Base-by-base conservation (phyloP, 2,329 filamentous ascomycete genomes). In the Xylaria sp. region DNA sequence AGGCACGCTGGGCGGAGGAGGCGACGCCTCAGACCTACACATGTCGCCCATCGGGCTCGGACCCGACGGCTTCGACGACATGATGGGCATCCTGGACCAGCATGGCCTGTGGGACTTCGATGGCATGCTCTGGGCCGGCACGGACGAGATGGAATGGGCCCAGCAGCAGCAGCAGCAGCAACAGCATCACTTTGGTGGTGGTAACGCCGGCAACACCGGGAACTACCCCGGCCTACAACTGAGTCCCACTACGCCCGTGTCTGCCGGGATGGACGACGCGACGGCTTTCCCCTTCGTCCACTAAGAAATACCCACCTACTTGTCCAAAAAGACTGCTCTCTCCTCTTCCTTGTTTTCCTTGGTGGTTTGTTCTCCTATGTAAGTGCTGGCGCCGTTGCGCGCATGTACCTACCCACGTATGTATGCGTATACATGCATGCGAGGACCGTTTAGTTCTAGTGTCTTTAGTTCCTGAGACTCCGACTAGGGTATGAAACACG, bases 81-180 rank as follows among this genome's bases (percentile, higher is more conserved):
- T 87, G 78, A 84, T 87, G 82, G 80, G 82, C 70, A 81, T 87
- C 76, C 78, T 88, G 31, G 85, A 87, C 73, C 84, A 87, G 74
- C 83, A 86, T 52, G 84, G 84, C 9, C 79, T 88, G 12, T 88
- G 86, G 85, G 86, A 88, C 75, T 78, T 88, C 9, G 86, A 88
- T 72, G 86, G 85, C 68, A 86, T 87, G 85, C 82, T 83, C 73
- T 88, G 86, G 86, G 80, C 82, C 48, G 80, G 80, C 60, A 75
- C 82, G 36, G 79, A 82, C 9, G 83, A 84, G 69, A 75, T 79
- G 74, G 78, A 79, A 25, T 79, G 76, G 75, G 72, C 75, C 10
- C 48, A 51, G 41, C 41, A 46, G 18, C 41, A 43, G 41, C 12
- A 13, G 43, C 43, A 48, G n/a, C 51, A 54, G 13, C 51, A 54